A percentile compares a stretch with the other conserved stretches of the same genome.
Conservation (phyloP, 2,329 filamentous ascomycete genomes). For the Lachnellula subtilissima region DNA sequence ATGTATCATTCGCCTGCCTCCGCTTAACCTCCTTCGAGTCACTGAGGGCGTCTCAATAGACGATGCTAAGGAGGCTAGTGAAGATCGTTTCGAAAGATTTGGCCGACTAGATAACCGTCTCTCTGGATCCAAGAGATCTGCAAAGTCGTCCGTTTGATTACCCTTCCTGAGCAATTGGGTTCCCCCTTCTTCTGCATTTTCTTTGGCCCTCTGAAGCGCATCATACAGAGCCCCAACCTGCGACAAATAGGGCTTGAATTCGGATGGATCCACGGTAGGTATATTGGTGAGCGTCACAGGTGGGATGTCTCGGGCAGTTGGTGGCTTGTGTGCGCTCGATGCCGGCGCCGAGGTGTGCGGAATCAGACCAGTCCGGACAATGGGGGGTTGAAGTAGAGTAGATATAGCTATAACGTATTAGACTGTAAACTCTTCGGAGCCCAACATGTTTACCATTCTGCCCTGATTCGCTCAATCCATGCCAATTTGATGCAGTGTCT, state of each 20-base stretch:
- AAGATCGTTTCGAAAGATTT: slow-evolving; percentile 34
- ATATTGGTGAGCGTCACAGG: slow-evolving; percentile 90
- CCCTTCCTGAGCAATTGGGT: slow-evolving; percentile 29
- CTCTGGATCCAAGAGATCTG: slow-evolving; percentile 35
- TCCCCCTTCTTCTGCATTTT: slow-evolving; percentile 63
- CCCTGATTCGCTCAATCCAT: slow-evolving; percentile 65
- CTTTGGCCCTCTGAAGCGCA: slow-evolving; percentile 77
- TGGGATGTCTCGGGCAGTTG: slow-evolving; percentile 84
- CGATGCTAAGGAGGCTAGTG: slow-evolving; percentile 37
- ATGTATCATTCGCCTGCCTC: slow-evolving; percentile 56
- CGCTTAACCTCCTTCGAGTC: slow-evolving; percentile 46
- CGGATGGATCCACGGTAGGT: slow-evolving; percentile 69
- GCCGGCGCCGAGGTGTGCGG: slow-evolving; percentile 68
- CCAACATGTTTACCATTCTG: slow-evolving; percentile 63
- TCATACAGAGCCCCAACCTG: slow-evolving; percentile 87
- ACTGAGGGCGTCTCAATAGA: slow-evolving; percentile 28
- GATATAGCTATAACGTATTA: slow-evolving; percentile 64
- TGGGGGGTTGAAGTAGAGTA: slow-evolving; percentile 84
- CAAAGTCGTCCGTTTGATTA: slow-evolving; percentile 35
- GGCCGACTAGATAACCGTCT: slow-evolving; percentile 20
- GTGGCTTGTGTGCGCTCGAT: slow-evolving; percentile 72
- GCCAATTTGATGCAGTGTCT: slow-evolving; percentile 58
- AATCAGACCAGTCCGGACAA: slow-evolving; percentile 79
- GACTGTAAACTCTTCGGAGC: neutral
- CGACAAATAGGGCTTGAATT: slow-evolving; percentile 78